Conservation (phyloP, 768 basidiomycete genomes). For the Leccinellum albellum region DNA sequence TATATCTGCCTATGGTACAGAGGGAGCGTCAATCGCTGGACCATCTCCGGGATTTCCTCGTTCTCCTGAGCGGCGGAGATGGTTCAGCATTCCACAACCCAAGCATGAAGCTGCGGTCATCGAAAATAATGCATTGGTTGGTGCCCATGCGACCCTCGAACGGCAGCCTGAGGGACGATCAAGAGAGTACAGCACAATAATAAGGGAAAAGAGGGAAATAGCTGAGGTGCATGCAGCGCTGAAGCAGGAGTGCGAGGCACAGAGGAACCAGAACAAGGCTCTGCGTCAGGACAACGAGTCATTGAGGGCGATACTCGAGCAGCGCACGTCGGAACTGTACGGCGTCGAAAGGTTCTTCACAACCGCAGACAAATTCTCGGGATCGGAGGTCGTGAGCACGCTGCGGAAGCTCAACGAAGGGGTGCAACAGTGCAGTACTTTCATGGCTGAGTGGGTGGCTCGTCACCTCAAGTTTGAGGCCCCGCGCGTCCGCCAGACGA, state of each 20-base stretch:
- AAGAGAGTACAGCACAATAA: neutral
- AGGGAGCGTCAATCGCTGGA: neutral
- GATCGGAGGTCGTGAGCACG: constrained; percentile 41
- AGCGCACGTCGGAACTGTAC: constrained; percentile 40
- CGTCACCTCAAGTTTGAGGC: constrained; percentile 33
- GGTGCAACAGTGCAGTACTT: constrained; percentile 42
- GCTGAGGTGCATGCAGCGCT: neutral
- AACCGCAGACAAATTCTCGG: constrained; percentile 39
- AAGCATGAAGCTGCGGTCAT: neutral
- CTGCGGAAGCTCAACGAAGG: constrained; percentile 43
- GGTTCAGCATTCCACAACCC: neutral
- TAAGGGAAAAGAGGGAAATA: constrained; percentile 6
- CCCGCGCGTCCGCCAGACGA: constrained; percentile 1
- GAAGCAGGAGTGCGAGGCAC: constrained; percentile 6
- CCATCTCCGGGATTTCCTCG: too few species aligned
- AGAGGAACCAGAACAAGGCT: constrained; percentile 7
- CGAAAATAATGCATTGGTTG: neutral
- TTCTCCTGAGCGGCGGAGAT: neutral
- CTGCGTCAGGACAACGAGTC: constrained; percentile 5
- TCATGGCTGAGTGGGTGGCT: constrained; percentile 41
- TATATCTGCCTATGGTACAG: neutral
- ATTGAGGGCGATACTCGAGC: constrained; percentile 28
- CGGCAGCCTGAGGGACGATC: neutral
- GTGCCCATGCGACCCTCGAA: neutral
- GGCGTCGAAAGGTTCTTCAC: constrained; percentile 42